These are phyloP conservation scores for Yarrowia sp. DNA, from an alignment of 805 yeast genomes.

Conservation along the genomic window DNA sequence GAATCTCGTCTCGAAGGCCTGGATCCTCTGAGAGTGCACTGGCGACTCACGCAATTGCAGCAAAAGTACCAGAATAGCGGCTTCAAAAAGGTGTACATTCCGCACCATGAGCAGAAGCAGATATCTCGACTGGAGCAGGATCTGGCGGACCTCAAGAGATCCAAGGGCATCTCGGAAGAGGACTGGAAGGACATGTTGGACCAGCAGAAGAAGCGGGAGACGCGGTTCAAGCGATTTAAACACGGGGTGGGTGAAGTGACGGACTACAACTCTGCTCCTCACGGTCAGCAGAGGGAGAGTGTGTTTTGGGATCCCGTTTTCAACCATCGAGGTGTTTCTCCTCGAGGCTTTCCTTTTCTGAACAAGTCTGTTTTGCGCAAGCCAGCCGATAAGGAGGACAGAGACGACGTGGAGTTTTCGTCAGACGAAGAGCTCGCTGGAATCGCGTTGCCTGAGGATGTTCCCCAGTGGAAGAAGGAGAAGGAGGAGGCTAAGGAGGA, in stretches of 20 bases:
- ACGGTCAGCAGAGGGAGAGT: conserved; percentile 33
- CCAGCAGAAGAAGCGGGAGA: not conserved
- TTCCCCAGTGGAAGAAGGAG: conserved; percentile 5
- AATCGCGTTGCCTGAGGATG: not conserved
- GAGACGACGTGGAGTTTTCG: not conserved
- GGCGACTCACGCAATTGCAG: conserved; percentile 2
- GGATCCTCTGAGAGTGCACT: not conserved
- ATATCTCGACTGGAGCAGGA: conserved; percentile 30
- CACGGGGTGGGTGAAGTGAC: conserved; percentile 3
- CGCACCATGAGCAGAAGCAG: conserved; percentile 32
- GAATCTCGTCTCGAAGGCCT: conserved; percentile 11
- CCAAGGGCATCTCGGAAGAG: conserved; percentile 21
- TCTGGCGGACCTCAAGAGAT: conserved; percentile 29
- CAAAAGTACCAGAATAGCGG: conserved; percentile 14
- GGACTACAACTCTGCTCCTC: conserved; percentile 10
- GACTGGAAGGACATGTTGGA: not conserved
- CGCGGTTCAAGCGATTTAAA: conserved; percentile 12
- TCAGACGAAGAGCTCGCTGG: conserved; percentile 2
- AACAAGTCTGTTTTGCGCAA: not conserved
- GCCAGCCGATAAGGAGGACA: not conserved
- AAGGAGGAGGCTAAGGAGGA: not conserved
- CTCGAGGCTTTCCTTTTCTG: conserved; percentile 37
- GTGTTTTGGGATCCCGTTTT: conserved; percentile 35
- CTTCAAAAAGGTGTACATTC: conserved; percentile 32
- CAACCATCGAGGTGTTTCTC: conserved; percentile 35